These are phyloP conservation scores for Dalbergia cultrata DNA, from an alignment of 306 rosid genomes.

Conservation along the genomic window DNA sequence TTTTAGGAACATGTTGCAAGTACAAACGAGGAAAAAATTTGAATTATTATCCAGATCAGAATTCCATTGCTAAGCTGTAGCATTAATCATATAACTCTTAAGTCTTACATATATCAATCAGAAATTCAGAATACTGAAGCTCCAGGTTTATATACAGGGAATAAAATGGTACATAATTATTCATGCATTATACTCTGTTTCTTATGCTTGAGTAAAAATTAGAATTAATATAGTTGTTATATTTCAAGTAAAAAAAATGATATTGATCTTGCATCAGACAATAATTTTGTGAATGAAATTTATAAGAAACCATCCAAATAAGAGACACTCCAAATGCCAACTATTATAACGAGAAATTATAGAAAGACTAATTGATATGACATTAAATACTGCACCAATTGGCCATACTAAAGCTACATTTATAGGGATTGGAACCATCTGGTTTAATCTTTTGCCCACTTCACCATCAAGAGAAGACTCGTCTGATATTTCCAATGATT, in stretches of 20 bases:
- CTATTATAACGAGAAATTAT: slow-evolving; percentile 15
- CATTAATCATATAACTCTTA: neutral
- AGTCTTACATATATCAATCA: slow-evolving; percentile 22
- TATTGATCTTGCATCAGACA: slow-evolving; percentile 2
- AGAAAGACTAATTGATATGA: neutral
- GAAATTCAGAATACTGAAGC: slow-evolving; percentile 5
- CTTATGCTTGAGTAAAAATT: neutral
- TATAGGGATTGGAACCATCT: slow-evolving; percentile 91
- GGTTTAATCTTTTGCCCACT: slow-evolving; percentile 87
- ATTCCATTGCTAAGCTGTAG: slow-evolving; percentile 14
- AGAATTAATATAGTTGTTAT: slow-evolving; percentile 14
- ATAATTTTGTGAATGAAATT: slow-evolving; percentile 4
- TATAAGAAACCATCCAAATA: slow-evolving; percentile 17
- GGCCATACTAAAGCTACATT: slow-evolving; percentile 49
- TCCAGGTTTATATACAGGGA: neutral
- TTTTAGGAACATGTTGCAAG: slow-evolving; percentile 95
- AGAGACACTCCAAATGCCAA: slow-evolving; percentile 15
- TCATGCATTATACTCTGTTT: slow-evolving; percentile 14
- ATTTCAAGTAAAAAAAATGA: slow-evolving; percentile 15
- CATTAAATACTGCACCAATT: slow-evolving; percentile 22
- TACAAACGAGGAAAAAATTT: slow-evolving; percentile 32
- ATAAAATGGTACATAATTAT: slow-evolving; percentile 25
- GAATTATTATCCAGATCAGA: slow-evolving; percentile 14
- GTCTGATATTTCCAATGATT: slow-evolving; percentile 71
- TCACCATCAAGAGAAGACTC: slow-evolving; percentile 91